Conservation (phyloP, 345 rosid genomes). For the Pelargonium nanum region DNA sequence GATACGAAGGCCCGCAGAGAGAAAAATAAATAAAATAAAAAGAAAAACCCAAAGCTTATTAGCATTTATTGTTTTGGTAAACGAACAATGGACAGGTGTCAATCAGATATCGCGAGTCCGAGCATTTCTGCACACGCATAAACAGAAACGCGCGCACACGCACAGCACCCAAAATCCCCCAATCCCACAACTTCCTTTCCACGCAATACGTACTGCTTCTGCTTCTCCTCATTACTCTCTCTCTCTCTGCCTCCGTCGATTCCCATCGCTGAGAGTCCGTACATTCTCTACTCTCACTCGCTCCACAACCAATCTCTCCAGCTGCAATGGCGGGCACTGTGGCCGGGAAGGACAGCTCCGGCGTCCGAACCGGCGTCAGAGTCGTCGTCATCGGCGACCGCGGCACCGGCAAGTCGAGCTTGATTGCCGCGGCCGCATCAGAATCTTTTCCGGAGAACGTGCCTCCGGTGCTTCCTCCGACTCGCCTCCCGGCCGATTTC, state of each 20-base stretch:
- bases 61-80: neutral
- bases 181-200: too few species aligned
- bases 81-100: too few species aligned
- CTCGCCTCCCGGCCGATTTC: conserved; percentile 60
- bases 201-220: too few species aligned
- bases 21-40: neutral
- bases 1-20: too few species aligned
- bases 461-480: conserved; percentile 51
- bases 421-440: conserved; percentile 56
- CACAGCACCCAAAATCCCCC: too few species aligned
- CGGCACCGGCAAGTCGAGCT: conserved; percentile 67
- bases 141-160: too few species aligned
- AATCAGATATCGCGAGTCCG: too few species aligned
- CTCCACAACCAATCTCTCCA: neutral
- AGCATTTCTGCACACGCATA: too few species aligned
- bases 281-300: neutral
- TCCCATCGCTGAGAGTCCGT: too few species aligned
- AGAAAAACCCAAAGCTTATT: neutral
- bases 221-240: too few species aligned
- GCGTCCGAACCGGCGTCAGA: conserved; percentile 17
- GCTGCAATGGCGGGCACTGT: neutral
- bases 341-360: neutral
- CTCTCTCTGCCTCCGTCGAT: too few species aligned
- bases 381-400: conserved; percentile 70
- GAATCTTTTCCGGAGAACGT: conserved; percentile 59